Base-by-base conservation (phyloP, 176 grass and related monocot genomes). In the Rhynchospora tenuis region DNA sequence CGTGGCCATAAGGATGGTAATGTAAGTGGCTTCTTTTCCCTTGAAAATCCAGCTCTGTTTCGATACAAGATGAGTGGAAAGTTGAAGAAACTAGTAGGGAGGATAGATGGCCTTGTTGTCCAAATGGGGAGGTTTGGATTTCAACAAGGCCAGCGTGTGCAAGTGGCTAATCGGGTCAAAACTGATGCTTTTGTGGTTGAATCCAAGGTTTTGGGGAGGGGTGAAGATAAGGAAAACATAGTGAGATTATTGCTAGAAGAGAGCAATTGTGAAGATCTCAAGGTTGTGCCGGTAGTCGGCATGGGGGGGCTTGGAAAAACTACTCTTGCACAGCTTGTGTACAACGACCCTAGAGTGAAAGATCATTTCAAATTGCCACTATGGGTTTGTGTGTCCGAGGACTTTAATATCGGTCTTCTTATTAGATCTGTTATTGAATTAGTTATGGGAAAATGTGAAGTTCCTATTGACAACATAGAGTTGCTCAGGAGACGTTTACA, bases 251-350 rank as follows among this genome's bases (percentile, higher is more conserved):
- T 88, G 46, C 56, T 86, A 1, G 42, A 78, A 22, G 38, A 17
- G 24, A 7, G 45, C 13, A 4, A 20, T 2, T 10, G 2, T 4
- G 42, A 4, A 27, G 67, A 84, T 43, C 20, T 86, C 38, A 74
- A 7, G 0, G 77, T 92, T 4, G 17, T 93, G 3, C 84, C 91
- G 0, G 50, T 93, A 3, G 17, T 87, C 6, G 89, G 91, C 4
- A 90, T 90, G 84, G 89, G 88, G 0, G 88, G 86, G 31, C 7
- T 87, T 7, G 91, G 89, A 0, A 93, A 93, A 63, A 91, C 86
- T 0, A 90, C 86, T 0, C 42, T 93, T 0, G 86, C 84, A 4
- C 87, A 87, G 48, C 6, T 90, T 26, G 88, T 88, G 13, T 93
- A 83, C 69, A 86, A 89, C 0, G 81, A 93, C 15, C 0, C 0